Percentiles rank a stretch among this genome's conserved stretches.
Evolutionary conservation across 75 land plant species (phyloP).

Genomic region (Selaginella moellendorffii): DNA sequence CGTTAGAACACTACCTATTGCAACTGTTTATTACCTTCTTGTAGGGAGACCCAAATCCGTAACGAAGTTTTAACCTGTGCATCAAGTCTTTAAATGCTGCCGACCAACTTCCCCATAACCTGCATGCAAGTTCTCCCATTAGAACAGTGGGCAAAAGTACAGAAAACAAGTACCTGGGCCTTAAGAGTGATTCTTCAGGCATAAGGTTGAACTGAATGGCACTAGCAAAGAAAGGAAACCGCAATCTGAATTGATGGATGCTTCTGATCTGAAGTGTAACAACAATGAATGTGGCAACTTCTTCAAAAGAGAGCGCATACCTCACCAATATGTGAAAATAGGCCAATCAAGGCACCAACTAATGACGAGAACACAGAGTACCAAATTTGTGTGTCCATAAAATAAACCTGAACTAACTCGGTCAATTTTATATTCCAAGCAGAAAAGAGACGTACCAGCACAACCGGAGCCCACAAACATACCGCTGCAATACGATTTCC

Average conservation of each 20-base stretch:
- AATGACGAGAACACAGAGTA: constrained; percentile 66
- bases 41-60: constrained; percentile 59
- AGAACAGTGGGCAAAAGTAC: no score
- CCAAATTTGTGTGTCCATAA: constrained; percentile 93
- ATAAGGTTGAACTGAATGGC: constrained; percentile 80
- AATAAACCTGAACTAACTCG: constrained; percentile 32
- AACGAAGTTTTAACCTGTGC: constrained; percentile 58
- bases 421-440: no score
- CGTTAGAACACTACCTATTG: no score
- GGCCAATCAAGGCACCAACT: constrained; percentile 65
- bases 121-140: no score
- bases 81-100: constrained; percentile 43
- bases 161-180: not conserved
- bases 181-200: constrained; percentile 53
- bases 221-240: constrained; percentile 93
- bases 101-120: constrained; percentile 27
- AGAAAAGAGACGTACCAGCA: constrained; percentile 18
- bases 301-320: no score
- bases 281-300: not conserved
- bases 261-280: constrained; percentile 38
- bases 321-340: constrained; percentile 86
- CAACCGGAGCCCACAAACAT: constrained; percentile 27
- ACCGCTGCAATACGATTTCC: constrained; percentile 54
- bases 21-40: constrained; percentile 31
- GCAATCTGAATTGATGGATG: constrained; percentile 52